Percentiles rank a stretch among this genome's conserved stretches.
phyloP scores from a whole-genome alignment of 768 basidiomycete genomes.

The Hysterangium stoloniferum region DNA sequence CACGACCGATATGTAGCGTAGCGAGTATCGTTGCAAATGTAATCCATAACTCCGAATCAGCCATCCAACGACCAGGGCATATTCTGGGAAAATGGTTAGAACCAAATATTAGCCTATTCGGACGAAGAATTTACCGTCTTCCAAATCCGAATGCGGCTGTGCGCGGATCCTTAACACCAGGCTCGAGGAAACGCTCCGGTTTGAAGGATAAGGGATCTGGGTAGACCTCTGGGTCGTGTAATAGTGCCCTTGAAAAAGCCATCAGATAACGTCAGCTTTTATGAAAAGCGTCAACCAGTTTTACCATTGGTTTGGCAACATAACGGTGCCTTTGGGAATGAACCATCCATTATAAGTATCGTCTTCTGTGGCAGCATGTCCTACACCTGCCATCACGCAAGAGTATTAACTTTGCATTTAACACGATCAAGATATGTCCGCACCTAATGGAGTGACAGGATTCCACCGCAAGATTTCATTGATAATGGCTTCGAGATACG shows the following conservation, averaged over 20 bases:
- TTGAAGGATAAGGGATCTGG: slow-evolving; percentile 27
- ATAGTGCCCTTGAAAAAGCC: slow-evolving; percentile 16
- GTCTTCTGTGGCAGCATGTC: slow-evolving; percentile 29
- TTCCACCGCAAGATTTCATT: slow-evolving; percentile 27
- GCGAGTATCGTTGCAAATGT: neutral
- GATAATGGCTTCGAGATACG: slow-evolving; percentile 16
- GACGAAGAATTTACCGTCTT: neutral
- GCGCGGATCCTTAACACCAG: neutral
- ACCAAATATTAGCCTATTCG: neutral
- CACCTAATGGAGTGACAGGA: slow-evolving; percentile 7
- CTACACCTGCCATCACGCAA: slow-evolving; percentile 19
- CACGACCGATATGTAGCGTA: neutral
- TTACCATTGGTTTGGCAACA: slow-evolving; percentile 30
- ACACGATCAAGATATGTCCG: neutral
- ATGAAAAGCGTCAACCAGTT: neutral
- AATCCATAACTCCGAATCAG: neutral
- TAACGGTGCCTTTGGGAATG: slow-evolving; percentile 31
- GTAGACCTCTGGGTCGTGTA: slow-evolving; percentile 33
- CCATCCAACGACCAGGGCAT: slow-evolving; percentile 5
- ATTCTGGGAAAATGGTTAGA: neutral
- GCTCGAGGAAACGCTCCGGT: slow-evolving; percentile 28
- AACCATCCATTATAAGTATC: slow-evolving; percentile 31
- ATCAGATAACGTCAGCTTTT: neutral
- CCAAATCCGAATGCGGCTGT: neutral
- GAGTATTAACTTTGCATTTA: neutral